Percentiles rank a stretch among this genome's conserved stretches.
phyloP scores from a whole-genome alignment of 768 basidiomycete species.

The Lepiota subincarnata region DNA sequence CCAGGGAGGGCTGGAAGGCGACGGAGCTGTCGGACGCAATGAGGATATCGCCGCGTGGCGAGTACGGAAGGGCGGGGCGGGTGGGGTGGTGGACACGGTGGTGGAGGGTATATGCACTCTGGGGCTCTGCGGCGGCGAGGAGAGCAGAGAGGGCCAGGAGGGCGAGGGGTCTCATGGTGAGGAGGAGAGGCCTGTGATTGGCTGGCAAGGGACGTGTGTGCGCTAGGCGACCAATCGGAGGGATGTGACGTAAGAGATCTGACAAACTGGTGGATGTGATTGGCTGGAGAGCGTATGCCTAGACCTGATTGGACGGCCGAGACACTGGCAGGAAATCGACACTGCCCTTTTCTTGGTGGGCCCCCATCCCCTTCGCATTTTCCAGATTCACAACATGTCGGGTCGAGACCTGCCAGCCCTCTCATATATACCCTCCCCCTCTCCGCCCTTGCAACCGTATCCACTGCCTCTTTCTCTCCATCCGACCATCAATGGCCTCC shows the following conservation, averaged over 20 bases:
- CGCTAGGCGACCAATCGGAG: neutral
- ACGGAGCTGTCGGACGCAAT: constrained; percentile 28
- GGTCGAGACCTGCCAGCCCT: constrained; percentile 13
- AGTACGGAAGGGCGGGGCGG: constrained; percentile 33
- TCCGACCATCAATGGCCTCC: constrained; percentile 23
- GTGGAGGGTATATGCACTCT: constrained; percentile 28
- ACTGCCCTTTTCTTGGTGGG: neutral
- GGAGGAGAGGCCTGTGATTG: constrained; percentile 16
- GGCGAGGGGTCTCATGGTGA: constrained; percentile 15
- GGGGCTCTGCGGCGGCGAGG: constrained; percentile 19
- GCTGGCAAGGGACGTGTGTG: constrained; percentile 11
- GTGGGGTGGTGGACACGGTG: constrained; percentile 55
- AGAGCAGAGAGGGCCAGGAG: constrained; percentile 13
- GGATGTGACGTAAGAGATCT: neutral
- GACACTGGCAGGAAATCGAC: constrained; percentile 3
- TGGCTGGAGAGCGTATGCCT: constrained; percentile 3
- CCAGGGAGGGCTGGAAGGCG: constrained; percentile 37
- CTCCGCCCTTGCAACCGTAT: neutral
- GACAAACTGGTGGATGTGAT: neutral
- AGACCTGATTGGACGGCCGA: constrained; percentile 15
- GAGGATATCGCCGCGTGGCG: constrained; percentile 37
- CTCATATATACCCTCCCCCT: constrained; percentile 13
- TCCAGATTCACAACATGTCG: constrained; percentile 17
- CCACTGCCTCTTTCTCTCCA: neutral
- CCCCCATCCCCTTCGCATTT: constrained; percentile 1